Evolutionary conservation across 352 stramenopile genomes (phyloP).

Genomic region (Albugo laibachii): DNA sequence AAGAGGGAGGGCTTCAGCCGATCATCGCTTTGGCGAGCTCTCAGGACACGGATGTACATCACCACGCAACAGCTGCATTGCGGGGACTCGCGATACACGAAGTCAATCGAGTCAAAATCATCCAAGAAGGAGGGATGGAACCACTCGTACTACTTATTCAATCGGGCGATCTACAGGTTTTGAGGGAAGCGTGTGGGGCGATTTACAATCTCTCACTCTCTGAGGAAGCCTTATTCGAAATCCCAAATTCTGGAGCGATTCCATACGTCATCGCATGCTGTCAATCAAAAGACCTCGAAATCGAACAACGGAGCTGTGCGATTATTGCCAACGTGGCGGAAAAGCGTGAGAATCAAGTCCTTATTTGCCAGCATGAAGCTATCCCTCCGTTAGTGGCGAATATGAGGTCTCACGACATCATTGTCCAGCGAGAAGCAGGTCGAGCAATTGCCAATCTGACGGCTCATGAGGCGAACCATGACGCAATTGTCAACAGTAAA

Average conservation of each 20-base stretch:
- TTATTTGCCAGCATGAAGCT: slow-evolving; percentile 83
- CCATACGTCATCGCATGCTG: slow-evolving; percentile 79
- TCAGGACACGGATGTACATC: slow-evolving; percentile 84
- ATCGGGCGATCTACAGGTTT: slow-evolving; percentile 83
- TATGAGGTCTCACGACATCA: slow-evolving; percentile 91
- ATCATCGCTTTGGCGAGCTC: slow-evolving; percentile 87
- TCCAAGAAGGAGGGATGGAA: slow-evolving; percentile 91
- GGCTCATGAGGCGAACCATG: slow-evolving; percentile 74
- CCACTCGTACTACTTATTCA: slow-evolving; percentile 81
- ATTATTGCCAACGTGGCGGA: slow-evolving; percentile 91
- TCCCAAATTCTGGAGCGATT: slow-evolving; percentile 86
- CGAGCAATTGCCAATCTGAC: slow-evolving; percentile 86
- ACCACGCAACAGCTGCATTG: slow-evolving; percentile 85
- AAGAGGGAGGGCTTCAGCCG: slow-evolving; percentile 89
- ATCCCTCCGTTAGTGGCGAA: slow-evolving; percentile 83
- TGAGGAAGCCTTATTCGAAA: slow-evolving; percentile 95
- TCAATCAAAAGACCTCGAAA: slow-evolving; percentile 85
- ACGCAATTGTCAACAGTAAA: slow-evolving; percentile 80
- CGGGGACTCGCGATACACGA: slow-evolving; percentile 82
- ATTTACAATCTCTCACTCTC: slow-evolving; percentile 90
- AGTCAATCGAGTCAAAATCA: slow-evolving; percentile 90
- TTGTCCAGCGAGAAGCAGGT: slow-evolving; percentile 83
- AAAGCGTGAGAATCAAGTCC: slow-evolving; percentile 88
- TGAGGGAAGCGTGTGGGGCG: slow-evolving; percentile 85
- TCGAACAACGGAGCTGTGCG: slow-evolving; percentile 79